phyloP scores from a whole-genome alignment of 2,329 filamentous ascomycete species.

The Cytospora schulzeri region DNA sequence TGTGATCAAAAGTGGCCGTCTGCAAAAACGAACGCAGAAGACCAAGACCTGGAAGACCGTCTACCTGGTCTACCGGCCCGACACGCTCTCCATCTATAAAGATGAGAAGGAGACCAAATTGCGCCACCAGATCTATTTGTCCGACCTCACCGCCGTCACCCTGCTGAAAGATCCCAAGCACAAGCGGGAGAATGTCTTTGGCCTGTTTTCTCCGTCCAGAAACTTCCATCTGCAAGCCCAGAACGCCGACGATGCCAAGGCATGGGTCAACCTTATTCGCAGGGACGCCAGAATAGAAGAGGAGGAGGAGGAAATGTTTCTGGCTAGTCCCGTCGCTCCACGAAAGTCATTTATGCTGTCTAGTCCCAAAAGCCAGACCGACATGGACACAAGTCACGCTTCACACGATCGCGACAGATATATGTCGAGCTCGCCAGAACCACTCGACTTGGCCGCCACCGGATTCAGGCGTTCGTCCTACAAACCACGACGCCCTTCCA shows the following conservation, averaged over 20 bases:
- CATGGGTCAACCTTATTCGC: constrained; percentile 85
- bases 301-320: constrained; percentile 80
- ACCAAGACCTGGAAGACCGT: constrained; percentile 95
- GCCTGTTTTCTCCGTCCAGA: constrained; percentile 84
- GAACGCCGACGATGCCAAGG: constrained; percentile 72
- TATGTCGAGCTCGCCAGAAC: constrained; percentile 65
- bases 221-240: constrained; percentile 89
- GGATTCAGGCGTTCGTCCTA: constrained; percentile 59
- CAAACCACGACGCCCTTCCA: constrained; percentile 24
- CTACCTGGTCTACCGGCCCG: constrained; percentile 87
- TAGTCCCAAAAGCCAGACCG: constrained; percentile 20
- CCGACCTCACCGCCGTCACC: constrained; percentile 88
- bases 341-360: constrained; percentile 46
- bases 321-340: constrained; percentile 65
- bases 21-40: constrained; percentile 87
- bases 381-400: constrained; percentile 25
- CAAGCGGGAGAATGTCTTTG: constrained; percentile 85
- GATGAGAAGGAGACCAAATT: constrained; percentile 87
- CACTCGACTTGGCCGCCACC: constrained; percentile 43
- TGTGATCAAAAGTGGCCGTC: constrained; percentile 84
- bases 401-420: constrained; percentile 45
- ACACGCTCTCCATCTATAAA: constrained; percentile 90
- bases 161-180: constrained; percentile 87
- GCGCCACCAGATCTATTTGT: constrained; percentile 82
- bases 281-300: constrained; percentile 81